A percentile compares a stretch with the other conserved stretches of the same genome.
Evolutionary conservation across 306 rosid genomes (phyloP).

Genomic region (Ziziphus jujuba): DNA sequence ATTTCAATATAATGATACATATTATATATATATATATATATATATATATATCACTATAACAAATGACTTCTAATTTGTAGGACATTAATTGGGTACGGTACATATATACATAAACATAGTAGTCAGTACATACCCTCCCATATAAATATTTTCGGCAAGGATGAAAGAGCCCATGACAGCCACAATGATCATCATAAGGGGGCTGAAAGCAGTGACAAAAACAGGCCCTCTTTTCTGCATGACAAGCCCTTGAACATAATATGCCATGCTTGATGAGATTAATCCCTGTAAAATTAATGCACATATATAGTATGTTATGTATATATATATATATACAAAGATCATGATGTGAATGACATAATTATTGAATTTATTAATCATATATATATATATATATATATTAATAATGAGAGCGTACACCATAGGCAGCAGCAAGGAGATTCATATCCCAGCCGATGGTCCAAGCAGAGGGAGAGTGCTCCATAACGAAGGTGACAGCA

Average conservation of each 20-base stretch:
- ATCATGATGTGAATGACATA: too few species aligned
- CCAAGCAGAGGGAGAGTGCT: constrained; percentile 69
- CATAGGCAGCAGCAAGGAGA: constrained; percentile 89
- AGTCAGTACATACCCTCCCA: constrained; percentile 84
- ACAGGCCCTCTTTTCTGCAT: constrained; percentile 89
- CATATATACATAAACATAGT: too few species aligned
- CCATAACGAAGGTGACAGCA: constrained; percentile 70
- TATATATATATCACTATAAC: too few species aligned
- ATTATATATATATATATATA: background rate
- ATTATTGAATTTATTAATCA: too few species aligned
- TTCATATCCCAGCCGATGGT: constrained; percentile 87
- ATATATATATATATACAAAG: too few species aligned
- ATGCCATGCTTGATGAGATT: constrained; percentile 62
- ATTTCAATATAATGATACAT: background rate
- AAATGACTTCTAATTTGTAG: too few species aligned
- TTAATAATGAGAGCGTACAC: background rate
- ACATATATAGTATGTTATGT: too few species aligned
- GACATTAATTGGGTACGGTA: too few species aligned
- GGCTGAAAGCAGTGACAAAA: constrained; percentile 93
- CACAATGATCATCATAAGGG: constrained; percentile 89
- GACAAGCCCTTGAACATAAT: constrained; percentile 82
- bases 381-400: background rate
- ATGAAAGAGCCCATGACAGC: constrained; percentile 85
- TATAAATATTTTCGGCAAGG: constrained; percentile 71
- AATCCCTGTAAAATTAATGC: constrained; percentile 78